phyloP scores from a whole-genome alignment of 345 rosid genomes.

The Eucalyptus polybractea region DNA sequence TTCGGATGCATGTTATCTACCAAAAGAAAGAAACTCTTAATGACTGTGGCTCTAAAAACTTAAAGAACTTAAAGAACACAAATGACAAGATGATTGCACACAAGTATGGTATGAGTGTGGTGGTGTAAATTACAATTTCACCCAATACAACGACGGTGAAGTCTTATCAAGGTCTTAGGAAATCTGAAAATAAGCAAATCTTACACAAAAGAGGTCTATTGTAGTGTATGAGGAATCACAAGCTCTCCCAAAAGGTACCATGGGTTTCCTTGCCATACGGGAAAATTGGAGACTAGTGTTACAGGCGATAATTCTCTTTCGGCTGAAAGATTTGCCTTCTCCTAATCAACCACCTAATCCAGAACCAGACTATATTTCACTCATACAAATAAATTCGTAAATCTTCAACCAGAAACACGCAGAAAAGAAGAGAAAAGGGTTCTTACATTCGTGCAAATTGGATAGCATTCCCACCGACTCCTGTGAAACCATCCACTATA shows the following conservation, averaged over 20 bases:
- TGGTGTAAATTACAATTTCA: background rate
- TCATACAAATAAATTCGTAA: background rate
- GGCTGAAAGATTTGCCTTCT: background rate
- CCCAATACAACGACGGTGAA: background rate
- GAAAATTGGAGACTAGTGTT: background rate
- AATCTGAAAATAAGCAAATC: background rate
- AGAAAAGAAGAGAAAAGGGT: background rate
- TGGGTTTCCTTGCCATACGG: background rate
- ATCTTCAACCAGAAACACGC: background rate
- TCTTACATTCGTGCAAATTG: conserved; percentile 65
- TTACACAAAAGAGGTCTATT: background rate
- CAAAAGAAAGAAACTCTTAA: background rate
- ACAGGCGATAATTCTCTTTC: background rate
- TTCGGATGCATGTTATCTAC: background rate
- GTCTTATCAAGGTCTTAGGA: background rate
- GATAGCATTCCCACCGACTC: conserved; percentile 95
- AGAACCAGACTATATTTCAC: background rate
- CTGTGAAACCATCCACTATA: conserved; percentile 76
- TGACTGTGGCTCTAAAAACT: background rate
- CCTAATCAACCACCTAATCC: background rate
- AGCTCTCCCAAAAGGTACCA: background rate
- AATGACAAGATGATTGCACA: background rate
- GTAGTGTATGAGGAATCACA: background rate
- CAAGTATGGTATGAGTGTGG: background rate
- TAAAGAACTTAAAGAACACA: background rate